Conservation (phyloP, 2,329 filamentous ascomycete genomes). For the Thermomyces lanuginosus region DNA sequence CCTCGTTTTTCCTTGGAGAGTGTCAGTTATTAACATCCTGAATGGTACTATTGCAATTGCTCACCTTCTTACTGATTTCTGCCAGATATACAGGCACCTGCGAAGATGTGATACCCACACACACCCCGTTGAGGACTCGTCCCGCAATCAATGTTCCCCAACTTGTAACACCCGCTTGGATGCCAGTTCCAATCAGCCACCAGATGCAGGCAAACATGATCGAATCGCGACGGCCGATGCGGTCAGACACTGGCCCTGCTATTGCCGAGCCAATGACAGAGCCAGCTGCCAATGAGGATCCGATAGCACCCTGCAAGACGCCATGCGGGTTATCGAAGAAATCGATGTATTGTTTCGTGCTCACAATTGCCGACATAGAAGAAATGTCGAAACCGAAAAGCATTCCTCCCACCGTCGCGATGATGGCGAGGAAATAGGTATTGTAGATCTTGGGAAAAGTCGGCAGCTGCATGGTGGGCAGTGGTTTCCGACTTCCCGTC, state of each 20-base stretch:
- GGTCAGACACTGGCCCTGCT: slow-evolving; percentile 22
- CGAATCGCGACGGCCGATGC: slow-evolving; percentile 24
- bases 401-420: slow-evolving; percentile 38
- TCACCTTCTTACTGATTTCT: slow-evolving; percentile 14
- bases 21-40: slow-evolving; percentile 8
- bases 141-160: slow-evolving; percentile 30
- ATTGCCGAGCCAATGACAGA: slow-evolving; percentile 46
- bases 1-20: slow-evolving; percentile 24
- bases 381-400: slow-evolving; percentile 41
- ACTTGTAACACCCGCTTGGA: slow-evolving; percentile 18
- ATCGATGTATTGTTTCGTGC: slow-evolving; percentile 35
- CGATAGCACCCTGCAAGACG: slow-evolving; percentile 36
- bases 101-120: slow-evolving; percentile 29
- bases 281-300: slow-evolving; percentile 53
- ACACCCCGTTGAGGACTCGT: slow-evolving; percentile 30
- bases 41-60: slow-evolving; percentile 1
- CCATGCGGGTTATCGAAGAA: slow-evolving; percentile 36
- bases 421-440: slow-evolving; percentile 36
- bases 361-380: slow-evolving; percentile 31
- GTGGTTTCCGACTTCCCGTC: slow-evolving; percentile 2
- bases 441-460: slow-evolving; percentile 38
- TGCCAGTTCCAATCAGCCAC: slow-evolving; percentile 20
- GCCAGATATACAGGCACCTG: slow-evolving; percentile 31
- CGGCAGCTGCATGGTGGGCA: slow-evolving; percentile 8
- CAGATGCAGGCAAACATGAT: slow-evolving; percentile 21